A percentile compares a stretch with the other conserved stretches of the same genome.
These are phyloP conservation scores for Cercospora berteroae DNA, from an alignment of 2,329 filamentous ascomycete species.

Conservation along the genomic window DNA sequence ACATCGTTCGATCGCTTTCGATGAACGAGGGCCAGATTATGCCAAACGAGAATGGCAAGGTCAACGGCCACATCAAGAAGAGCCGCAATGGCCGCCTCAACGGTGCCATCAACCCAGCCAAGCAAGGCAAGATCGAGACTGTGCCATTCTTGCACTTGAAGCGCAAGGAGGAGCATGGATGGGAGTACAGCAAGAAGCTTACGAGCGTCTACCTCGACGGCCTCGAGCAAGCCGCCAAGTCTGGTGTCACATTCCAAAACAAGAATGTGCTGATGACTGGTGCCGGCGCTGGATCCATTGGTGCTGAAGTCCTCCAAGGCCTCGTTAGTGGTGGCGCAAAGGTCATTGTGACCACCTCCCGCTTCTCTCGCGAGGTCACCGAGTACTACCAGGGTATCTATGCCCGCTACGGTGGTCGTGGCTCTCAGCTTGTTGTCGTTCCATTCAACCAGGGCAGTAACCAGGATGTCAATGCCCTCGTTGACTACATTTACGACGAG, in stretches of 20 bases:
- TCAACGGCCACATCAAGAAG: constrained; percentile 58
- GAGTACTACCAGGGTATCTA: constrained; percentile 99
- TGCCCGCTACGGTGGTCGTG: constrained; percentile 84
- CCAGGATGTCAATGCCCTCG: constrained; percentile 89
- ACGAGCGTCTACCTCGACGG: constrained; percentile 91
- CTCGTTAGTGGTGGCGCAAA: constrained; percentile 95
- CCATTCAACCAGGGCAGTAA: constrained; percentile 99
- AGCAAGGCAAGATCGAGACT: constrained; percentile 88
- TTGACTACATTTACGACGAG: constrained; percentile 93
- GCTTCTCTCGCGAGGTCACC: constrained; percentile 94
- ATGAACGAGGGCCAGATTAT: constrained; percentile 99
- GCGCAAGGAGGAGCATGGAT: constrained; percentile 87
- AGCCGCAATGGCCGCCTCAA: constrained; percentile 51
- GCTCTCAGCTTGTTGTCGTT: constrained; percentile 94
- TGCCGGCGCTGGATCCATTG: constrained; percentile 95
- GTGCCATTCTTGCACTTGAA: constrained; percentile 97
- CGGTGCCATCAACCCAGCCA: constrained; percentile 49
- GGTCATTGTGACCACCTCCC: constrained; percentile 92
- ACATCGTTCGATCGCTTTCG: constrained; percentile 86
- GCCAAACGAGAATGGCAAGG: constrained; percentile 76
- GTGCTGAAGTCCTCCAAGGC: constrained; percentile 92
- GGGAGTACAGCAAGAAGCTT: constrained; percentile 99
- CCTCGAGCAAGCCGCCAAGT: constrained; percentile 80
- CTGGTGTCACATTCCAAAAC: constrained; percentile 85
- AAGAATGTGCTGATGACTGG: constrained; percentile 98